phyloP scores from a whole-genome alignment of 768 basidiomycete genomes.

The Lenzites betulinus region DNA sequence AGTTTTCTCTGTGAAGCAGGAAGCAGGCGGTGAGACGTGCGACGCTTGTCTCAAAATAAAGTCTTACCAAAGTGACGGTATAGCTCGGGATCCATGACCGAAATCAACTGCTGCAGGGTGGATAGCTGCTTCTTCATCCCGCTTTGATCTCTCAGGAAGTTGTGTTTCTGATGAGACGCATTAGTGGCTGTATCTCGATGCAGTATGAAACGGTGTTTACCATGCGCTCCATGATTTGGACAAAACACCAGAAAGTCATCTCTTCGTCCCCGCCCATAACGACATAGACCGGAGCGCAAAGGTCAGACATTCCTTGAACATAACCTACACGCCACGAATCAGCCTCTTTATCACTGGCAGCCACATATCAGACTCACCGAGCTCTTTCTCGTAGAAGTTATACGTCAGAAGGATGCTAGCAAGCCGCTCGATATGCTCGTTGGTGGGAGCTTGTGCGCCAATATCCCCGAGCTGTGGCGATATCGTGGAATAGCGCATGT shows the following conservation, averaged over 20 bases:
- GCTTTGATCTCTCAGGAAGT: slow-evolving; percentile 94
- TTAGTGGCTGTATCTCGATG: not conserved
- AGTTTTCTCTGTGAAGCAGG: slow-evolving; percentile 65
- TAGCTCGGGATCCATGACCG: slow-evolving; percentile 93
- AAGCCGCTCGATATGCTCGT: slow-evolving; percentile 90
- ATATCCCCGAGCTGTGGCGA: slow-evolving; percentile 73
- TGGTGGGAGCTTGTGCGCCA: slow-evolving; percentile 85
- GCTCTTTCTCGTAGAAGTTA: slow-evolving; percentile 84
- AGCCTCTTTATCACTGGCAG: slow-evolving; percentile 6
- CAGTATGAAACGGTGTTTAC: slow-evolving; percentile 43
- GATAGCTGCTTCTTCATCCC: slow-evolving; percentile 96
- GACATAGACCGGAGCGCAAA: slow-evolving; percentile 91
- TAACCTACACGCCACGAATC: slow-evolving; percentile 60
- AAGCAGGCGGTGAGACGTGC: not conserved
- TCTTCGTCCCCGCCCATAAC: slow-evolving; percentile 89
- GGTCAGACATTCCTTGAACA: slow-evolving; percentile 98
- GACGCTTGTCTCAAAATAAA: not conserved
- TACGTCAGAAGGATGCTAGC: slow-evolving; percentile 87
- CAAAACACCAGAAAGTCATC: slow-evolving; percentile 96
- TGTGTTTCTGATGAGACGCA: slow-evolving; percentile 66
- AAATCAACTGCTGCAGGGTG: slow-evolving; percentile 86
- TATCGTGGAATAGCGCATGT: slow-evolving; percentile 66
- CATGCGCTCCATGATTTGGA: slow-evolving; percentile 94
- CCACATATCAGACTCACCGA: slow-evolving; percentile 55
- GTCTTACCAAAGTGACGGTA: slow-evolving; percentile 82